Evolutionary conservation across 2,329 filamentous ascomycete genomes (phyloP), one percentile per base, ranked within the genome.

Genomic region (Fonsecaea monophora): DNA sequence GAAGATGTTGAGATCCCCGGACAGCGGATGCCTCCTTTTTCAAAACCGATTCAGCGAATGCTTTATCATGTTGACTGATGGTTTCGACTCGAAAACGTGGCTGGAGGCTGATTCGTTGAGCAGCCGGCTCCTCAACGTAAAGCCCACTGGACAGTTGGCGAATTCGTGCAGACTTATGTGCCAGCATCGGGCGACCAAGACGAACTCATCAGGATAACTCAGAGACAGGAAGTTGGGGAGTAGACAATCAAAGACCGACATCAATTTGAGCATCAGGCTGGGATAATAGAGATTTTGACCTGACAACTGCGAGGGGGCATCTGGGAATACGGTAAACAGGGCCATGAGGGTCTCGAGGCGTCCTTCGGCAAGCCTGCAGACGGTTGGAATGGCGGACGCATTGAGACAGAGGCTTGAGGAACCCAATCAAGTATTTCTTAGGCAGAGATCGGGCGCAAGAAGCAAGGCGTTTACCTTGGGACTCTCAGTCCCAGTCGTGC

Each of bases 11-110:
- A 45, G 63, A 65, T 21, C 10, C 63, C 7, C 57, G 48, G 42
- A 50, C 56, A 35, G 57, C 40, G 3, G 56, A 55, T 12, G 56
- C 63, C 21, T 65, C 63, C 25, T 34, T 37, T 57, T 45, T 65
- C 21, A 65, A n/a, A 30, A 45, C 53, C 15, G 63, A 55, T n/a
- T 65, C 57, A 30, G 63, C 63, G 25, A 65, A 61, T 15, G 63
- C 35, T 10, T 60, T 60, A 61, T 65, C 63, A 35, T 60, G 32
- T n/a, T 61, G 56, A 32, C 32, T 65, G 53, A 65, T 61, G 3
- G 45, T 55, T 54, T 59, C 40, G 40, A 65, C 50, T 21, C 63
- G 57, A 45, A 53, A 65, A 53, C 59, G 59, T 55, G 57, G 56
- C 62, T 64, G 62, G 53, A 57, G 62, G 32, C 38, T 54, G 45